Conservation (phyloP, 73 alveolate species). For the Urostyla sp. region DNA sequence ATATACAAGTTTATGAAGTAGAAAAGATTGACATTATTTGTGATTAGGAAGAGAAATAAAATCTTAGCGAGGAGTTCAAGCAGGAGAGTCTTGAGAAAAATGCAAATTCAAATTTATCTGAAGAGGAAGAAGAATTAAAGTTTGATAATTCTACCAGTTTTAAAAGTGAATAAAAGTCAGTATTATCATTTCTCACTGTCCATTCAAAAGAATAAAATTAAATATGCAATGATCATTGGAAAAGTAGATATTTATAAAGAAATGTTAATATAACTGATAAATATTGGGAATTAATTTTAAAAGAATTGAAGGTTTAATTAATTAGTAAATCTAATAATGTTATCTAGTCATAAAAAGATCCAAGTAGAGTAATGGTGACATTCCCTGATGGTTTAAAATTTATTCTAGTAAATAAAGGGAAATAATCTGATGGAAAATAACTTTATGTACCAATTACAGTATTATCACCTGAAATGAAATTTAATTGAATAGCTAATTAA, state of each 20-base stretch:
- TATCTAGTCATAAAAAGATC: not conserved
- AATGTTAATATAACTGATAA: not conserved
- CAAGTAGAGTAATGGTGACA: not conserved
- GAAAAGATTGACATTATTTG: not conserved
- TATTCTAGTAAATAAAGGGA: not conserved
- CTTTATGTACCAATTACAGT: conserved; percentile 1
- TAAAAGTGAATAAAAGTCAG: not conserved
- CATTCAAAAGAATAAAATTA: not conserved
- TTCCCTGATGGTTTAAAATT: not conserved
- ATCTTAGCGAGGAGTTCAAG: not conserved
- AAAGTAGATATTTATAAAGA: not conserved
- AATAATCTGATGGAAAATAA: not conserved
- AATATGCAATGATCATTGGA: not conserved
- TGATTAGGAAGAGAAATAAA: not conserved
- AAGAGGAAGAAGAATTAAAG: not conserved
- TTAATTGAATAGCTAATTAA: not conserved
- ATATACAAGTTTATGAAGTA: not conserved
- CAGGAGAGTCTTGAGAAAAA: not conserved
- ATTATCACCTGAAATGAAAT: not conserved
- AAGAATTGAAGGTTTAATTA: not conserved
- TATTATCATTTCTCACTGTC: conserved; percentile 1
- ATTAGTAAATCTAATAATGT: not conserved
- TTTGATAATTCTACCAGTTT: not conserved
- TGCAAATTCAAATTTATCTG: not conserved
- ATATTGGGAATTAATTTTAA: not conserved